Evolutionary conservation across 441 rosid species (phyloP).

Genomic region (Adansonia rubrostipa): DNA sequence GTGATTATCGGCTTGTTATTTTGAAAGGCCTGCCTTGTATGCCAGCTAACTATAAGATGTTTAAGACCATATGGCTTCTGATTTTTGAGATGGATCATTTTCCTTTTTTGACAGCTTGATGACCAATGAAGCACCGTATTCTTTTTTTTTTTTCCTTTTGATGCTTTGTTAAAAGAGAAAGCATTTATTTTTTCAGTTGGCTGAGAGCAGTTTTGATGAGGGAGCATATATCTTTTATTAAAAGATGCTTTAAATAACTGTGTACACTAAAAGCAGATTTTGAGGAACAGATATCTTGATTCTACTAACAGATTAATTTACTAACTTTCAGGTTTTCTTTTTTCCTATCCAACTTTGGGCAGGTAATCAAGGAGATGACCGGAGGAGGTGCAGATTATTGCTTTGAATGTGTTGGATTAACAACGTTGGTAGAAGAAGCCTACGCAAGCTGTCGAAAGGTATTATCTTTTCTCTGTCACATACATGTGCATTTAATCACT

Average conservation of each 20-base stretch:
- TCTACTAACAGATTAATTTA: not conserved
- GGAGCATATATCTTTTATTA: not conserved
- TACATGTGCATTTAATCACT: not conserved
- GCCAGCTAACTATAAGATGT: not conserved
- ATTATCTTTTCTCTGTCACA: slow-evolving; percentile 15
- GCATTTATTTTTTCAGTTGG: not conserved
- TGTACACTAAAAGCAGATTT: not conserved
- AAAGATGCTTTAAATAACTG: not conserved
- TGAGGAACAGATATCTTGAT: not conserved
- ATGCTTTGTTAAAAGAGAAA: not conserved
- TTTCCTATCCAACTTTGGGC: slow-evolving; percentile 9
- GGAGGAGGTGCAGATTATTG: slow-evolving; percentile 89
- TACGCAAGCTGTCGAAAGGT: slow-evolving; percentile 82
- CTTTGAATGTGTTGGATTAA: slow-evolving; percentile 80
- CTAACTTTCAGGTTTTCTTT: not conserved
- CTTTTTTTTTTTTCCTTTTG: not conserved
- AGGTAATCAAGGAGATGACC: slow-evolving; percentile 78
- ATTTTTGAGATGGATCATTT: not conserved
- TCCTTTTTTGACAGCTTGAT: not conserved
- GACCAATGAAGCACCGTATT: not conserved
- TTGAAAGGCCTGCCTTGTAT: not conserved
- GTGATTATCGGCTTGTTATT: not conserved
- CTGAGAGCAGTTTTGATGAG: not conserved
- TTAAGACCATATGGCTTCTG: not conserved
- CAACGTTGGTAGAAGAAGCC: slow-evolving; percentile 73